Percentiles rank a stretch among this genome's conserved stretches.
phyloP scores from a whole-genome alignment of 345 rosid genomes.

The Arabis hirsuta region DNA sequence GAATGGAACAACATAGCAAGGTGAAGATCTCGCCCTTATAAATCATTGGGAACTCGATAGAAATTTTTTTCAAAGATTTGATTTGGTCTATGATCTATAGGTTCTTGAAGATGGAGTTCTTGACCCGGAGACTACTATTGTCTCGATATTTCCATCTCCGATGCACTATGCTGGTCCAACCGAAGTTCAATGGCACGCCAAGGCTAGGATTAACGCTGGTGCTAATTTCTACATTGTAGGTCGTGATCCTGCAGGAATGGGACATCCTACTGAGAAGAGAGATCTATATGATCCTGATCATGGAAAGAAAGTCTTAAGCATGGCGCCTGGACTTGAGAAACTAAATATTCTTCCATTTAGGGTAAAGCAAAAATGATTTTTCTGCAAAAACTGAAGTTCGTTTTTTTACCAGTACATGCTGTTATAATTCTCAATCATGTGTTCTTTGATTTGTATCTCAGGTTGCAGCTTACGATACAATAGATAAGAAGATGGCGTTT shows the following conservation, averaged over 20 bases:
- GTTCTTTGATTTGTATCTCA: constrained; percentile 35
- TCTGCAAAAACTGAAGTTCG: neutral
- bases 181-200: constrained; percentile 99
- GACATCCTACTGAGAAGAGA: constrained; percentile 93
- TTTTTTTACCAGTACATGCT: constrained; percentile 14
- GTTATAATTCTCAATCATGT: neutral
- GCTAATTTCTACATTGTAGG: constrained; percentile 98
- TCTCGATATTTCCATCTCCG: constrained; percentile 95
- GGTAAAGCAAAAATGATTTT: constrained; percentile 49
- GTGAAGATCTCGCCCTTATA: constrained; percentile 41
- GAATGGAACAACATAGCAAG: constrained; percentile 97
- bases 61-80: neutral
- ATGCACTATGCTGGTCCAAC: constrained; percentile 99
- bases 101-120: constrained; percentile 93
- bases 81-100: constrained; percentile 42
- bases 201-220: constrained; percentile 94
- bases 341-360: constrained; percentile 91
- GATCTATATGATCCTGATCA: constrained; percentile 96
- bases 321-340: constrained; percentile 98
- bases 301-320: constrained; percentile 92
- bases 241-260: constrained; percentile 99
- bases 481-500: constrained; percentile 91
- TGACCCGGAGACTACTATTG: constrained; percentile 88
- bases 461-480: constrained; percentile 95
- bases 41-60: neutral